Percentiles rank a stretch among this genome's conserved stretches.
Evolutionary conservation across 1,284 basidiomycete genomes (phyloP).

Genomic region (Schizopora paradoxa): DNA sequence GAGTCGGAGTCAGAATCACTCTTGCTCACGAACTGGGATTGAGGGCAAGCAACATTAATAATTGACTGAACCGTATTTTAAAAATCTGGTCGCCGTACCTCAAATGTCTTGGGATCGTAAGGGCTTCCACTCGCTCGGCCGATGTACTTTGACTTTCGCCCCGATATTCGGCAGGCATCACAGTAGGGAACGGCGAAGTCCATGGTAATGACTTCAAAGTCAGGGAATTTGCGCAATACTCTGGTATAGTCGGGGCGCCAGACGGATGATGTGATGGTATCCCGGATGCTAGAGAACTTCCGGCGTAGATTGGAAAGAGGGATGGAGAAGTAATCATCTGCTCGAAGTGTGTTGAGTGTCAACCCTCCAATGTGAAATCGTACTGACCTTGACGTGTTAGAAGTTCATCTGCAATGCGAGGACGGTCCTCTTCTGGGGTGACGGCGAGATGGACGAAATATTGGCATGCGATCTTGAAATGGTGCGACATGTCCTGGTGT

Average conservation of each 20-base stretch:
- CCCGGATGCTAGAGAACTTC: constrained; percentile 60
- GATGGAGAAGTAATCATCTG: constrained; percentile 66
- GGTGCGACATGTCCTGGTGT: constrained; percentile 66
- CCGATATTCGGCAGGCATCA: constrained; percentile 74
- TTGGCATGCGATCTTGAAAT: constrained; percentile 84
- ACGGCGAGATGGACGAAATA: constrained; percentile 78
- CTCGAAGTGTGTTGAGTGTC: no score
- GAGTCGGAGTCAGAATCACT: no score
- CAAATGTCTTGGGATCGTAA: constrained; percentile 57
- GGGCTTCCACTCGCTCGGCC: constrained; percentile 53
- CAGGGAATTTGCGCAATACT: constrained; percentile 59
- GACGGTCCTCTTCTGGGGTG: constrained; percentile 44
- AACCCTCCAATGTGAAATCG: constrained; percentile 5
- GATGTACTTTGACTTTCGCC: constrained; percentile 54
- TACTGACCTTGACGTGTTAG: constrained; percentile 41
- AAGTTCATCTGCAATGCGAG: constrained; percentile 46
- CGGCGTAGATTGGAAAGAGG: constrained; percentile 58
- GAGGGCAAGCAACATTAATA: constrained; percentile 16
- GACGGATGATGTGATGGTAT: constrained; percentile 73
- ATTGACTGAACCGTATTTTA: constrained; percentile 13
- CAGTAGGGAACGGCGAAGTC: constrained; percentile 58
- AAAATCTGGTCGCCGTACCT: constrained; percentile 30
- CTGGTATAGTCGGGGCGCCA: constrained; percentile 71
- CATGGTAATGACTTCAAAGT: constrained; percentile 47
- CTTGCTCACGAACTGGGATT: constrained; percentile 28